A percentile compares a stretch with the other conserved stretches of the same genome.
phyloP scores from a whole-genome alignment of 1,284 basidiomycete genomes.

The Marasmius oreades region DNA sequence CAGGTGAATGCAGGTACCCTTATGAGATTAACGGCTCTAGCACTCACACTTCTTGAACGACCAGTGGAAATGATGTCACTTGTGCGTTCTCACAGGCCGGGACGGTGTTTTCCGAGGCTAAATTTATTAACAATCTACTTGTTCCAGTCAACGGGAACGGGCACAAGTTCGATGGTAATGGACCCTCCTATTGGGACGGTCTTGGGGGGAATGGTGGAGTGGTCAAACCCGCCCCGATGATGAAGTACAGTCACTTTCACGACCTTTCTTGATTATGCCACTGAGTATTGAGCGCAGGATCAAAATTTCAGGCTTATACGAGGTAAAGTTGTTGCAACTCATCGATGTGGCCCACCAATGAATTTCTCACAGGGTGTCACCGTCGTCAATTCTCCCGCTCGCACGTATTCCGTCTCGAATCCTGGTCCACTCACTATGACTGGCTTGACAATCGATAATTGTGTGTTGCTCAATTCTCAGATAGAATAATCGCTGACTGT shows the following conservation, averaged over 20 bases:
- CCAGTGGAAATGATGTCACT: slow-evolving; percentile 1
- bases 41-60: background rate
- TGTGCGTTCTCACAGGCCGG: background rate
- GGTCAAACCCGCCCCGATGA: slow-evolving; percentile 46
- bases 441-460: slow-evolving; percentile 35
- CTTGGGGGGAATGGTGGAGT: slow-evolving; percentile 33
- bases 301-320: slow-evolving; percentile 49
- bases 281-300: slow-evolving; percentile 32
- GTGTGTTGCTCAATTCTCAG: too few relatives aligned
- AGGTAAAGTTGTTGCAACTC: slow-evolving; percentile 26
- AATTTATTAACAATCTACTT: background rate
- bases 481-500: too few relatives aligned
- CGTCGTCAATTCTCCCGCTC: slow-evolving; percentile 44
- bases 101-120: too few relatives aligned
- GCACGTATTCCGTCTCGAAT: slow-evolving; percentile 34
- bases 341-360: too few relatives aligned
- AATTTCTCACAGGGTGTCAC: slow-evolving; percentile 29
- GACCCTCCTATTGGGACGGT: slow-evolving; percentile 49
- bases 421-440: slow-evolving; percentile 35
- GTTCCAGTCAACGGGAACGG: slow-evolving; percentile 37
- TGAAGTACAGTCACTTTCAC: slow-evolving; percentile 31
- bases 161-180: slow-evolving; percentile 43
- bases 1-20: slow-evolving; percentile 20
- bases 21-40: background rate
- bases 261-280: background rate